A percentile compares a stretch with the other conserved stretches of the same genome.
Evolutionary conservation across 176 grass and related monocot genomes (phyloP).

Genomic region (Musa beccarii): DNA sequence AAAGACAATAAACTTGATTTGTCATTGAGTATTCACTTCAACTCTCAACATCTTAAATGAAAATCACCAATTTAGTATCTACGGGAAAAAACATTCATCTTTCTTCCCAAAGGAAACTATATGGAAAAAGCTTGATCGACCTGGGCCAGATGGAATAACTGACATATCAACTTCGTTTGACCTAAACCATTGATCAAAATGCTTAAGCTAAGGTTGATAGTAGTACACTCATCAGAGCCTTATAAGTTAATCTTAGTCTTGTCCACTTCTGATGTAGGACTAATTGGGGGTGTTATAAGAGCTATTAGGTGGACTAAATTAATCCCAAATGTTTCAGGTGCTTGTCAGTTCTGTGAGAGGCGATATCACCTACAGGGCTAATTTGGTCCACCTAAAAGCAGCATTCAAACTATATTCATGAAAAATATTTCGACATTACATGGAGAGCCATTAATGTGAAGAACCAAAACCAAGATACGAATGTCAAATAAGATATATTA

Average conservation of each 20-base stretch:
- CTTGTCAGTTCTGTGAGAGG: neutral
- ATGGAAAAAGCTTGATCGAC: neutral
- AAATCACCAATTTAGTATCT: neutral
- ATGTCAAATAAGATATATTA: too few relatives aligned
- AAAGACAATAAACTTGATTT: neutral
- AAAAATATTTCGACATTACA: neutral
- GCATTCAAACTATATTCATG: neutral
- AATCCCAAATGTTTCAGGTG: neutral
- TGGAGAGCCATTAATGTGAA: too few relatives aligned
- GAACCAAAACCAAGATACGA: too few relatives aligned
- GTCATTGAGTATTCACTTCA: neutral
- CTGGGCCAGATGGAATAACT: too few relatives aligned
- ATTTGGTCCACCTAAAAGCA: neutral
- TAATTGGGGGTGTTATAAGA: neutral
- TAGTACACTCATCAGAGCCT: too few relatives aligned
- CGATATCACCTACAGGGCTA: neutral
- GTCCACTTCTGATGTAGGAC: too few relatives aligned
- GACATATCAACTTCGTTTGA: too few relatives aligned
- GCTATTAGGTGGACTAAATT: neutral
- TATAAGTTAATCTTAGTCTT: too few relatives aligned
- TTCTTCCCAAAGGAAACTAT: neutral
- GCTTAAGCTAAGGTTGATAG: too few relatives aligned
- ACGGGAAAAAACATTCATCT: neutral
- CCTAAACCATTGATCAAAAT: too few relatives aligned
- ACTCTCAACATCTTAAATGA: neutral